Base-by-base conservation (phyloP, 768 basidiomycete genomes). In the Tricholomella constricta region DNA sequence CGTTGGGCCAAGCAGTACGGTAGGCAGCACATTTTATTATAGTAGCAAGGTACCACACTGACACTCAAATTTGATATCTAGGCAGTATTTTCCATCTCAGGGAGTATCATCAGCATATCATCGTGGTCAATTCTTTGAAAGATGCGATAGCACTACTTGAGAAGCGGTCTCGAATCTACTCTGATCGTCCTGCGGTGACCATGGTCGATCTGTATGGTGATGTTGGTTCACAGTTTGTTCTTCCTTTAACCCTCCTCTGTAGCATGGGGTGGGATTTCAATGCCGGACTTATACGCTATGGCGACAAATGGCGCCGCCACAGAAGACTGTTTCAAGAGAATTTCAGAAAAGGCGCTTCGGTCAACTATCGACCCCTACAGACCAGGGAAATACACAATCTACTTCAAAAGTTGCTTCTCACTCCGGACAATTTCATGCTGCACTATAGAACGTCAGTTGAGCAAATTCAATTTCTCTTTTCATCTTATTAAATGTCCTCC, bases 261-360 rank as follows among this genome's bases (percentile, higher is more conserved):
- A 75, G 72, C 15, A 67, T 68, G 62, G 71, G 67, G 5, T 73
- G 65, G 69, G 58, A 66, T 23, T 70, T 67, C 47, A 65, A 62
- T 52, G 20, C 65, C 6, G 65, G 45, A 1, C 27, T 72, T 4
- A 67, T 69, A 58, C 59, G 54, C n/a, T 69, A 73, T 31, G 65
- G 63, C 1, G 58, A 66, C 0, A 29, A 35, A 40, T 74, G 72
- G 74, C 61, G 68, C 34, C 34, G 46, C 12, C 63, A 69, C 41
- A 57, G 70, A 31, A 57, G 62, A 15, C 40, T 70, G 9, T 63
- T 67, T 19, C 66, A 72, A 19, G 61, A 67, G 35, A 49, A 54
- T 5, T 70, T 68, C 51, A 61, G 56, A 14, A 62, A 59, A 10
- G 55, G 62, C 8, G 48, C 57, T 3, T 37, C 65, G 9, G 29